phyloP scores from a whole-genome alignment of 2,329 filamentous ascomycete species.

The Fusarium sp. region DNA sequence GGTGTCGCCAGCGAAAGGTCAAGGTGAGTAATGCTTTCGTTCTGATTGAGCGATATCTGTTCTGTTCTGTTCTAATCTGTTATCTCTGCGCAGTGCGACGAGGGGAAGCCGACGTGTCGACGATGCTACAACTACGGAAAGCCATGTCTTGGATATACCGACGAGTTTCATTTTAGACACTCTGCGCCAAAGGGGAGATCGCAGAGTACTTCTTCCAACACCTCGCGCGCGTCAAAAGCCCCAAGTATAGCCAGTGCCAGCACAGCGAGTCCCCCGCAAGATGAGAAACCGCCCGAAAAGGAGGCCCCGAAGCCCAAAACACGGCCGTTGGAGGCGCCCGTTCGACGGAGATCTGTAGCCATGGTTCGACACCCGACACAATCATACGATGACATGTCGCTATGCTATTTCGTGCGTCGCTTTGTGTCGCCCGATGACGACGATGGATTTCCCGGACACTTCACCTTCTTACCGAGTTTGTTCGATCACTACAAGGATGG shows the following conservation, averaged over 20 bases:
- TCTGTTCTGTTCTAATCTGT: background rate
- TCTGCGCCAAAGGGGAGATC: constrained; percentile 7
- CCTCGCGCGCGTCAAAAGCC: background rate
- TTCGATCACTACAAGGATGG: constrained; percentile 41
- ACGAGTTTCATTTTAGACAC: constrained; percentile 48
- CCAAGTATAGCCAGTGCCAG: background rate
- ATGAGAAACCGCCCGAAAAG: background rate
- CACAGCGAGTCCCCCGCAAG: background rate
- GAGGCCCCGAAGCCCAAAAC: background rate
- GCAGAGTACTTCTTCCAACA: background rate
- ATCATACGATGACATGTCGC: constrained; percentile 43
- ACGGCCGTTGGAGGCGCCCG: background rate
- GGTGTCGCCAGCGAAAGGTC: constrained; percentile 45
- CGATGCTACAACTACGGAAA: constrained; percentile 47
- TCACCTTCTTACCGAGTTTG: constrained; percentile 46
- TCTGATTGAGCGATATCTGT: background rate
- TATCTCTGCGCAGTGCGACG: constrained; percentile 41
- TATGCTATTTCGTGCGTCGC: constrained; percentile 48
- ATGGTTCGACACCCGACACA: constrained; percentile 13
- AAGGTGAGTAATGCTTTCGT: constrained; percentile 37
- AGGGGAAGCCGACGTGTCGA: constrained; percentile 45
- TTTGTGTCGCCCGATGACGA: constrained; percentile 45
- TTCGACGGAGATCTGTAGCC: background rate
- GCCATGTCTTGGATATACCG: constrained; percentile 47
- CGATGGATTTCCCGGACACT: constrained; percentile 46